Evolutionary conservation across 2,329 filamentous ascomycete genomes (phyloP).

Genomic region (Diaporthe aspalathi): DNA sequence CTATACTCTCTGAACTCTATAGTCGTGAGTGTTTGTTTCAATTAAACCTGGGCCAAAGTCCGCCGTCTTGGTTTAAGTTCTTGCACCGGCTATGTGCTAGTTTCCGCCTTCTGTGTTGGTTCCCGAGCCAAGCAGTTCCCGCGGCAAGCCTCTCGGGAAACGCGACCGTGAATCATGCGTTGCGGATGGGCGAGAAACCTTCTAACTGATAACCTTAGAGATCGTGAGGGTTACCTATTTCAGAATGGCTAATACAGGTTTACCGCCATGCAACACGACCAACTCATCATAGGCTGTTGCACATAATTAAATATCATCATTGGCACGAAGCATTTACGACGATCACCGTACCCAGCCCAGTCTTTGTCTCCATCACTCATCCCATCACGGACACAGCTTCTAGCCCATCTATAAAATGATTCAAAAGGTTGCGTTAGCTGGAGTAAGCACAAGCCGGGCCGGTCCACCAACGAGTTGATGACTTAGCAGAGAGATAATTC

Average conservation of each 20-base stretch:
- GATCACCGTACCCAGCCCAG: background rate
- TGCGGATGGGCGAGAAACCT: background rate
- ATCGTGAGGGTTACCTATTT: background rate
- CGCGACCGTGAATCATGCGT: background rate
- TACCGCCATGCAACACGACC: too few species aligned
- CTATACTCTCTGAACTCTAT: background rate
- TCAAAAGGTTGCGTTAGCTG: constrained; percentile 4
- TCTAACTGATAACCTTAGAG: background rate
- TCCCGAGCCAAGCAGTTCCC: background rate
- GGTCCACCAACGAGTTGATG: background rate
- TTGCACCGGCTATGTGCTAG: background rate
- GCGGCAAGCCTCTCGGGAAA: background rate
- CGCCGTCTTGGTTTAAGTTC: constrained; percentile 14
- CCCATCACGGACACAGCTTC: background rate
- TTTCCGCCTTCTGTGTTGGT: background rate
- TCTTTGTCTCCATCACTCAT: background rate
- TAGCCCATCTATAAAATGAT: background rate
- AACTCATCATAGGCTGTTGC: background rate
- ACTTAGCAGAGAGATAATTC: background rate
- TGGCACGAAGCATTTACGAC: background rate
- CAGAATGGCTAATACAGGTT: background rate
- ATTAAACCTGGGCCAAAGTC: background rate
- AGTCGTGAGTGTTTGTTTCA: too few species aligned
- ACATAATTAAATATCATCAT: background rate
- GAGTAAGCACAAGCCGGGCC: background rate